Evolutionary conservation across 1,139 yeast genomes (phyloP).

Genomic region (Protomyces arabidopsidicola): DNA sequence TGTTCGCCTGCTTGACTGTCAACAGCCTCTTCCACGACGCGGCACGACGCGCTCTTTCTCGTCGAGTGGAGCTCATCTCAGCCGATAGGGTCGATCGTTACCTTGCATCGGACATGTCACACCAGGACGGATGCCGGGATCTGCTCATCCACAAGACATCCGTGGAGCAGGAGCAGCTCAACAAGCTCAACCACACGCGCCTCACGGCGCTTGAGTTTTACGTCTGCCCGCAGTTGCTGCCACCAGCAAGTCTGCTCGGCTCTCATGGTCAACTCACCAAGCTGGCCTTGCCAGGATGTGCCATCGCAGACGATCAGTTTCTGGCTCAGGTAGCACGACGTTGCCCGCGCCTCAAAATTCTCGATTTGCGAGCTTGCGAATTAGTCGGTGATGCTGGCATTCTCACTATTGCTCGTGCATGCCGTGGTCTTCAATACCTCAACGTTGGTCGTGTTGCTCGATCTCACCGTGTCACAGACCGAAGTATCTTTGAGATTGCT

Average conservation of each 20-base stretch:
- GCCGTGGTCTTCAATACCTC: conserved; percentile 53
- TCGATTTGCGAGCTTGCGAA: conserved; percentile 86
- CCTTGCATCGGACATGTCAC: not conserved
- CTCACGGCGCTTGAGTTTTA: conserved; percentile 71
- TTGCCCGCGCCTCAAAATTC: conserved; percentile 57
- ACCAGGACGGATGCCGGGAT: conserved; percentile 17
- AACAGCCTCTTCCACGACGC: conserved; percentile 1
- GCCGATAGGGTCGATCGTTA: not conserved
- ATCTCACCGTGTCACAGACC: conserved; percentile 67
- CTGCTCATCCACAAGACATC: conserved; percentile 9
- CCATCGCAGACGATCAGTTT: conserved; percentile 56
- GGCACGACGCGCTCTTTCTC: conserved; percentile 3
- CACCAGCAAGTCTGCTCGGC: conserved; percentile 48
- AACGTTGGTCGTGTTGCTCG: conserved; percentile 76
- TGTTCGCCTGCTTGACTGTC: conserved; percentile 18
- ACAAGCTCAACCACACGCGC: conserved; percentile 34
- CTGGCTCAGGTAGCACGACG: conserved; percentile 50
- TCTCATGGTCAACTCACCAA: conserved; percentile 47
- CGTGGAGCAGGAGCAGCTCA: conserved; percentile 5
- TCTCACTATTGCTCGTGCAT: conserved; percentile 56
- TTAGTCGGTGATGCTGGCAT: conserved; percentile 70
- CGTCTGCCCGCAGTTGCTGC: conserved; percentile 70
- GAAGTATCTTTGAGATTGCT: conserved; percentile 56
- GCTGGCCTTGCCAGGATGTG: conserved; percentile 68
- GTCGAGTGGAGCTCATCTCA: not conserved